These are phyloP conservation scores for Pseudogymnoascus sp. DNA, from an alignment of 2,329 filamentous ascomycete species.

Conservation along the genomic window DNA sequence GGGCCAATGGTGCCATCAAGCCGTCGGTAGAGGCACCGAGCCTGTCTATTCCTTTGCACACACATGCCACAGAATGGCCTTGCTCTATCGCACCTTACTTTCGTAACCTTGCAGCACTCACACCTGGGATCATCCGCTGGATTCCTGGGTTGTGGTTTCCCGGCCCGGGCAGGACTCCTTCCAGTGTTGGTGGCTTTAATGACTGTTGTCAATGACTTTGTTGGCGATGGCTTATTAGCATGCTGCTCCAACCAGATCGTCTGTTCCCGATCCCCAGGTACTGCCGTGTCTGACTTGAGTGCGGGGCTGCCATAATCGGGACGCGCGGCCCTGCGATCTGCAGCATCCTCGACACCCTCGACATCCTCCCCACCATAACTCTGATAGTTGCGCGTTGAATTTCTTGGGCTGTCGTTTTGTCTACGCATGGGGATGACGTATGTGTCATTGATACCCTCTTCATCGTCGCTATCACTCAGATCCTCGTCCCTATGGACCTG, in stretches of 20 bases:
- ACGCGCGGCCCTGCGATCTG: neutral
- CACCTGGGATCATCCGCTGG: neutral
- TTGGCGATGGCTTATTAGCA: neutral
- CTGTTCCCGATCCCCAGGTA: neutral
- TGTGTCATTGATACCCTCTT: slow-evolving; percentile 59
- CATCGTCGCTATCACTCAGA: slow-evolving; percentile 81
- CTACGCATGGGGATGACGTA: neutral
- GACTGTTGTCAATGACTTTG: neutral
- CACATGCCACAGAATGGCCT: neutral
- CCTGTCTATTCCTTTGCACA: neutral
- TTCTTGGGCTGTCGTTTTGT: neutral
- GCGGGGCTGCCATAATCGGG: neutral
- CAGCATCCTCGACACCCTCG: too few species aligned
- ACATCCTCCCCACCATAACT: neutral
- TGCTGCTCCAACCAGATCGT: neutral
- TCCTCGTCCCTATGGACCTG: slow-evolving; percentile 69
- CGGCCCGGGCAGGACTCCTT: neutral
- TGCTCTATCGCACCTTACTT: neutral
- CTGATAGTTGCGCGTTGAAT: neutral
- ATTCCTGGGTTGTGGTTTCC: neutral
- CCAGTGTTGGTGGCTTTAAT: neutral
- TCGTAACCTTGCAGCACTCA: neutral
- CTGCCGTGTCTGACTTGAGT: neutral
- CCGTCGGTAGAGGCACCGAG: neutral
- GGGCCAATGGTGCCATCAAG: neutral